Evolutionary conservation across 2,329 filamentous ascomycete genomes (phyloP).

Genomic region (Colletotrichum tropicale): DNA sequence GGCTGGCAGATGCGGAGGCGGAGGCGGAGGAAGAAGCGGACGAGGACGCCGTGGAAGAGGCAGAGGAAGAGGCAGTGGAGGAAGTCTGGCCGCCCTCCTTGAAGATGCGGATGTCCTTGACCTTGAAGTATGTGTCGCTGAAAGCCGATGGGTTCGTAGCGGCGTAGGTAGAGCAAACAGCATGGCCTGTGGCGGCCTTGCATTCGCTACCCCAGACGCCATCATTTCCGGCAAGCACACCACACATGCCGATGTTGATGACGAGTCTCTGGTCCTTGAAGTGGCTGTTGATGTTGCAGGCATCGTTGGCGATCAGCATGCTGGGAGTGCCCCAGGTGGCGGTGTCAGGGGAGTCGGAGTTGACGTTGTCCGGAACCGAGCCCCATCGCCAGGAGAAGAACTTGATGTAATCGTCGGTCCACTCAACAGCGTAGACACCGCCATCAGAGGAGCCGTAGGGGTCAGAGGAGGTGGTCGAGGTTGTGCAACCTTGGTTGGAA

Average conservation of each 20-base stretch:
- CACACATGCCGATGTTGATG: constrained; percentile 78
- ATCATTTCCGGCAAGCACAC: constrained; percentile 63
- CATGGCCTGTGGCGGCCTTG: constrained; percentile 23
- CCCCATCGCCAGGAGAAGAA: constrained; percentile 41
- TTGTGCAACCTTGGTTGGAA: constrained; percentile 44
- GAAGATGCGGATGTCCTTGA: constrained; percentile 46
- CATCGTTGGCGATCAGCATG: constrained; percentile 60
- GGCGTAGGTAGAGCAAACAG: constrained; percentile 41
- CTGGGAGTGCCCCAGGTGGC: constrained; percentile 67
- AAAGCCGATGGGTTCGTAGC: constrained; percentile 38
- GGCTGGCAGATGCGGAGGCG: not conserved
- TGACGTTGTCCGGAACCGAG: constrained; percentile 36
- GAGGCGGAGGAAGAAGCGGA: not conserved
- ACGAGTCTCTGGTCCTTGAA: constrained; percentile 75
- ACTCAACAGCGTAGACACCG: constrained; percentile 49
- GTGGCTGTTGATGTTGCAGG: constrained; percentile 67
- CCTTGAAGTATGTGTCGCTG: constrained; percentile 44
- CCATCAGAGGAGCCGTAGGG: constrained; percentile 41
- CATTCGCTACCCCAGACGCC: constrained; percentile 33
- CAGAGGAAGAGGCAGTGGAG: not conserved
- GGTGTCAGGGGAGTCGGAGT: constrained; percentile 60
- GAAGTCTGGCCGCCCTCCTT: constrained; percentile 20
- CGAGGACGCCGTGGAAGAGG: not conserved
- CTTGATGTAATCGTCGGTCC: constrained; percentile 44
- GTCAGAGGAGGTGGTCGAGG: constrained; percentile 37